Conservation (phyloP, 306 rosid genomes). For the Heteromeles arbutifolia region DNA sequence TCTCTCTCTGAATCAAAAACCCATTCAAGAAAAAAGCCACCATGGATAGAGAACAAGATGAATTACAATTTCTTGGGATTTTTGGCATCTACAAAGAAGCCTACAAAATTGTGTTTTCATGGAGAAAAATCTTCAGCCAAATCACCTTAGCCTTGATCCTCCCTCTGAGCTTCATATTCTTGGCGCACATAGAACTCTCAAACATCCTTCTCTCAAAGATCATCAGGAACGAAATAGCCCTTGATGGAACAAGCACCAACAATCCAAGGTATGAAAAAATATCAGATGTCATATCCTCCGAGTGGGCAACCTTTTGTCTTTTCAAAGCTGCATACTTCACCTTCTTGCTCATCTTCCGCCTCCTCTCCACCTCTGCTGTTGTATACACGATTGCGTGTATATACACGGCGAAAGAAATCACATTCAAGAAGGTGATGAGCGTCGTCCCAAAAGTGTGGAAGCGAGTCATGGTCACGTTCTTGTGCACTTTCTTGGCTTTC, state of each 20-base stretch:
- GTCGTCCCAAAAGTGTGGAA: slow-evolving; percentile 72
- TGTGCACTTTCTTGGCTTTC: slow-evolving; percentile 33
- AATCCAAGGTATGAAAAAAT: slow-evolving; percentile 27
- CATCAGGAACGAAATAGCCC: neutral
- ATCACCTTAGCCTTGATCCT: slow-evolving; percentile 54
- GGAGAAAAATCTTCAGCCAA: slow-evolving; percentile 52
- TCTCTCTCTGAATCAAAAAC: neutral
- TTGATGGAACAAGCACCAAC: neutral
- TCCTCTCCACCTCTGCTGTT: slow-evolving; percentile 66
- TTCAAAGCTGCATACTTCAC: slow-evolving; percentile 40
- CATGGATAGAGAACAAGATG: slow-evolving; percentile 74
- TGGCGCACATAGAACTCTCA: slow-evolving; percentile 43
- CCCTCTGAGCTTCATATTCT: slow-evolving; percentile 56
- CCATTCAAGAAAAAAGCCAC: neutral
- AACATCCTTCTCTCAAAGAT: slow-evolving; percentile 35
- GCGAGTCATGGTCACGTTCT: slow-evolving; percentile 50
- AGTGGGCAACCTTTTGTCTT: slow-evolving; percentile 28
- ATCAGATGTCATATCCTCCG: slow-evolving; percentile 27
- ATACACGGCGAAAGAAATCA: slow-evolving; percentile 39
- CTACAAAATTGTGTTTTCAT: slow-evolving; percentile 33
- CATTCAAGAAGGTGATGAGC: slow-evolving; percentile 39
- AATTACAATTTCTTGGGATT: slow-evolving; percentile 50
- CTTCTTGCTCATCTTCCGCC: slow-evolving; percentile 32
- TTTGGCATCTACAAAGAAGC: slow-evolving; percentile 51
- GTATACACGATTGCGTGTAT: slow-evolving; percentile 67